Percentiles rank a stretch among this genome's conserved stretches.
Conservation (phyloP, 2,329 filamentous ascomycete genomes). For the Chaetomiaceae sp. region DNA sequence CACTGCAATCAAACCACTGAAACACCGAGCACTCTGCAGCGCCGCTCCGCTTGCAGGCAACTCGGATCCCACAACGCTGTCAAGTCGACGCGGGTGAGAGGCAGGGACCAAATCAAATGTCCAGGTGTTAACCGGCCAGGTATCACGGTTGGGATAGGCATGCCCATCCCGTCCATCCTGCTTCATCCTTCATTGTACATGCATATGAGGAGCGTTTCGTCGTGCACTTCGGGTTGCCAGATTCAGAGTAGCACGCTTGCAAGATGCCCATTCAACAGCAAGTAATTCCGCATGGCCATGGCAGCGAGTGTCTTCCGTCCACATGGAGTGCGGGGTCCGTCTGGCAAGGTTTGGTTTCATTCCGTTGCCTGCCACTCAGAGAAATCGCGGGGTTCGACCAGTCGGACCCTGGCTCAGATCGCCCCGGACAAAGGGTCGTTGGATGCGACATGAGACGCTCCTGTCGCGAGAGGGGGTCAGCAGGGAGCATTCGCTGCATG, state of each 20-base stretch:
- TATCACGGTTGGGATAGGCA: neutral
- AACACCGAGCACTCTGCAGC: neutral
- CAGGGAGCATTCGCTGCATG: no score
- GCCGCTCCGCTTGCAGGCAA: constrained; percentile 1
- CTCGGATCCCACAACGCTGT: neutral
- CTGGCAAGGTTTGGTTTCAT: constrained; percentile 14
- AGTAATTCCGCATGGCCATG: no score
- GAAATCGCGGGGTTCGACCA: constrained; percentile 15
- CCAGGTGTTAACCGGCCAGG: neutral
- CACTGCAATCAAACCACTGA: neutral
- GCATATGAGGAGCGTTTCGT: no score
- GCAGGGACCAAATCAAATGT: no score
- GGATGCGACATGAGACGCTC: constrained; percentile 10
- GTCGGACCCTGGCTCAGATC: constrained; percentile 12
- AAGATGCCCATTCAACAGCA: neutral
- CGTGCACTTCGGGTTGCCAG: constrained; percentile 2
- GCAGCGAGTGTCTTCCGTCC: constrained; percentile 8
- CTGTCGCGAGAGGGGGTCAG: no score
- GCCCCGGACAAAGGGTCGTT: constrained; percentile 4
- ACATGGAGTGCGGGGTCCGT: constrained; percentile 19
- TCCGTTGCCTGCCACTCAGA: constrained; percentile 6
- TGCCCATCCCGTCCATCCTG: neutral
- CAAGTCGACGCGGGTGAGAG: neutral
- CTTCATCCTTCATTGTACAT: no score
- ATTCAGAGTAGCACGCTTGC: constrained; percentile 5